Evolutionary conservation across 768 basidiomycete genomes (phyloP), one percentile per base, ranked within the genome.

Genomic region (Mycena galopus): DNA sequence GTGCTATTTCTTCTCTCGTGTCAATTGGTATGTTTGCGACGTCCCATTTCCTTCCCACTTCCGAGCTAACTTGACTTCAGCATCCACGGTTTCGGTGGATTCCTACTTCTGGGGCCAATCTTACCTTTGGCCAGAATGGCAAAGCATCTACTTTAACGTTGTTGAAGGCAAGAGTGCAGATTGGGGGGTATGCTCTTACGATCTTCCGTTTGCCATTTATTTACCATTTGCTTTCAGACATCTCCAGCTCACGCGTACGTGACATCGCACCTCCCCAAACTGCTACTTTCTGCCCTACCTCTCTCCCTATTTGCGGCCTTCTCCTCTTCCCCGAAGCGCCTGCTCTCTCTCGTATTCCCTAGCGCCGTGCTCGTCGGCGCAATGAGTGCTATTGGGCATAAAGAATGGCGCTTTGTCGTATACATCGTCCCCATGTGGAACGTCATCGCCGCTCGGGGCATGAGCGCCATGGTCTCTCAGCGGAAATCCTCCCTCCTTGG

Each of bases 381-480:
- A 3, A 89, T 99, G 79, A 96, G 96, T 78, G 84, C 79, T 33
- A 84, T 98, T 1, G 92, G 89, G 0, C 98, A 99, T 82, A 99
- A 99, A 80, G 98, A 99, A 82, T 99, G 98, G 98, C 89, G 98
- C 9, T 99, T 99, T 81, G 85, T 99, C 67, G 88, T 96, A 10
- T 99, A 99, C 78, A 87, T 91, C 21, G 89, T 98, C 0, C 96
- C 97, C 0, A 78, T 90, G 2, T 84, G 96, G 81, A 97, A 98
- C 76, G 80, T 96, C 4, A 89, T 92, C 2, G 96, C 94, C 2
- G 92, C 96, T 0, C 81, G 90, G 19, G 92, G 90, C 3, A 85
- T 90, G 2, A 79, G 83, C 6, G 88, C 86, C 80, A 79, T 96
- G 94, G 80, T 86, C 1, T 83, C 85, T 19, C 80, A 82, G 17